phyloP scores from a whole-genome alignment of 75 land plant genomes.

The Cryptomeria japonica region DNA sequence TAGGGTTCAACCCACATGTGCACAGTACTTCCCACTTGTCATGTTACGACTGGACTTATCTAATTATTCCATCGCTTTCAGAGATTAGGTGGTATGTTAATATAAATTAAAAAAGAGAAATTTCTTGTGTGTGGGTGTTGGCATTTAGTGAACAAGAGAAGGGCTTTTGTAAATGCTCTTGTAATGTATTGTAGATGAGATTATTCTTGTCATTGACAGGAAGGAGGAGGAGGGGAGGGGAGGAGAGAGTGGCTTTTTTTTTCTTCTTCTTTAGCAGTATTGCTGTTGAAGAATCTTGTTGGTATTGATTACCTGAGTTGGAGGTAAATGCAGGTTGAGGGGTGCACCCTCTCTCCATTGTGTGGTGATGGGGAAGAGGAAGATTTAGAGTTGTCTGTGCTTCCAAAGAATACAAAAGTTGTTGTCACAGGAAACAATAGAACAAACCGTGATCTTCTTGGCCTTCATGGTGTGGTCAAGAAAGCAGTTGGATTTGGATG shows the following conservation, averaged over 20 bases:
- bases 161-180: slow-evolving; percentile 1
- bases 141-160: slow-evolving; percentile 11
- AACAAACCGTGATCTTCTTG: slow-evolving; percentile 64
- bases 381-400: slow-evolving; percentile 55
- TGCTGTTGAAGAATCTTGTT: background rate
- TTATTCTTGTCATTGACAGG: slow-evolving; percentile 2
- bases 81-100: slow-evolving; percentile 12
- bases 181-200: background rate
- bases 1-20: slow-evolving; percentile 13
- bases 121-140: background rate
- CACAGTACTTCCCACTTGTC: slow-evolving; percentile 8
- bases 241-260: background rate
- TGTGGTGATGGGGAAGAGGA: slow-evolving; percentile 42
- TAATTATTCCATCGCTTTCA: slow-evolving; percentile 20
- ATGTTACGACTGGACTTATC: background rate
- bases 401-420: slow-evolving; percentile 64
- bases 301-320: background rate
- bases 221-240: background rate
- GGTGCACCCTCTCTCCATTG: slow-evolving; percentile 30
- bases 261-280: background rate
- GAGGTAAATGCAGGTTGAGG: slow-evolving; percentile 19
- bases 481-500: slow-evolving; percentile 78
- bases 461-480: slow-evolving; percentile 67
- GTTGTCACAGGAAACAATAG: slow-evolving; percentile 71
- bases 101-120: background rate